Evolutionary conservation across 2,329 filamentous ascomycete genomes (phyloP), one percentile per base, ranked within the genome.

Genomic region (Colletotrichum sp.): DNA sequence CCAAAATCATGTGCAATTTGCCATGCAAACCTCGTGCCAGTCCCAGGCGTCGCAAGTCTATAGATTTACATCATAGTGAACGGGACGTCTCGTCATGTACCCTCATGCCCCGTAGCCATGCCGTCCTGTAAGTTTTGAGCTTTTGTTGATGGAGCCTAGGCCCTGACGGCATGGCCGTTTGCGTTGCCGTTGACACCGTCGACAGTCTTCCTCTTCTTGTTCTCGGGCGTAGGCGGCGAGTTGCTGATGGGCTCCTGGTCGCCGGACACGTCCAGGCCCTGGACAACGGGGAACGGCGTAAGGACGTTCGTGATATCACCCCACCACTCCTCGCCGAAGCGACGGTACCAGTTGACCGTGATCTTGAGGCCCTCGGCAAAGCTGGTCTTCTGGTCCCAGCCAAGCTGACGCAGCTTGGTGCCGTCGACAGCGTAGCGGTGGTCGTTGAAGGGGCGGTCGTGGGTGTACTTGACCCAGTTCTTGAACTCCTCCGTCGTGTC

Each of bases 361-460:
- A 85, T 87, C 74, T 85, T 86, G 71, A 95, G 85, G 9, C 94
- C 94, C 3, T 93, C 88, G 19, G 89, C 88, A 76, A 95, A 93
- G 68, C 84, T 86, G 3, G 91, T 93, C 83, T 91, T 91, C 82
- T 94, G 94, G 71, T 90, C 87, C 94, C 93, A 95, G 27, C 93
- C 94, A 7, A 95, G 87, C 77, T 88, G 85, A 52, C 90, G 86
- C 78, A 95, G 88, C 84, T 94, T 95, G 69, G 89, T 90, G 39
- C 91, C 93, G 81, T 95, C 92, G 4, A 95, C 92, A 13, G 93
- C 93, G 80, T 95, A 95, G 48, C 93, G 88, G 80, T 92, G 90
- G 83, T 95, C 94, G 83, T 95, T 95, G 86, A 94, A 96, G 0
- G 94, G 94, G 25, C 95, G 90, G 84, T 97, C 94, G 78, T 93